Evolutionary conservation across 495 filamentous ascomycete genomes (phyloP), one percentile per base, ranked within the genome.

Genomic region (Trichocladium antarcticum): DNA sequence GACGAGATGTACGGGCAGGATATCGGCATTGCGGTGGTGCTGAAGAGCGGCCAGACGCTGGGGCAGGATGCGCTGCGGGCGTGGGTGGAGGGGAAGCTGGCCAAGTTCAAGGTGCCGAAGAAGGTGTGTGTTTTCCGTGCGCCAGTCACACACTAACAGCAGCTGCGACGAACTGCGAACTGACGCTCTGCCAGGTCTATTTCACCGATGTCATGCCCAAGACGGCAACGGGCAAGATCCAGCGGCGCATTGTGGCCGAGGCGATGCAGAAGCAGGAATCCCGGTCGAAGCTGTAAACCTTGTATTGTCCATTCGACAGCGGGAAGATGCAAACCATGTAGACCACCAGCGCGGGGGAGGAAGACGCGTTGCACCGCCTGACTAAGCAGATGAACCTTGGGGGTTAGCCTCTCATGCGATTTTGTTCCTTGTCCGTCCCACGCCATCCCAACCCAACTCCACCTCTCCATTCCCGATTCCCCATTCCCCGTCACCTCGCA

Each of bases 171-270:
- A 20, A 12, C 2, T 3, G 22, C 12, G 28, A 16, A 22, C 37
- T 32, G 28, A 37, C 9, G 6, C 11, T 5, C 27, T 12, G 5
- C 36, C 55, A 84, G 81, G 68, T 89, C 21, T 90, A 81, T 65
- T 86, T 88, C 53, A 85, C 83, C 6, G 72, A 84, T 45, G 66
- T 78, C 47, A 89, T 92, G 78, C 86, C 86, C 31, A 90, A 90
- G 70, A 93, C 87, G 19, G 84, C 86, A n/a, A 93, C 86, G 7
- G 86, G 87, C 22, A 93, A 90, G 70, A 80, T 90, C 44, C 87
- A 90, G 66, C 68, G 86, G 45, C 74, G 84, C 28, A 82, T 85
- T 51, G 84, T 90, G 10, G 86, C 87, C 5, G 82, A 89, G 65
- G 72, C 74, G 12, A 89, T 92, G 83, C 66, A 77, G 59, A 83